Evolutionary conservation across 257 asterid species (phyloP), one percentile per base, ranked within the genome.

Genomic region (Ocimum tenuiflorum): DNA sequence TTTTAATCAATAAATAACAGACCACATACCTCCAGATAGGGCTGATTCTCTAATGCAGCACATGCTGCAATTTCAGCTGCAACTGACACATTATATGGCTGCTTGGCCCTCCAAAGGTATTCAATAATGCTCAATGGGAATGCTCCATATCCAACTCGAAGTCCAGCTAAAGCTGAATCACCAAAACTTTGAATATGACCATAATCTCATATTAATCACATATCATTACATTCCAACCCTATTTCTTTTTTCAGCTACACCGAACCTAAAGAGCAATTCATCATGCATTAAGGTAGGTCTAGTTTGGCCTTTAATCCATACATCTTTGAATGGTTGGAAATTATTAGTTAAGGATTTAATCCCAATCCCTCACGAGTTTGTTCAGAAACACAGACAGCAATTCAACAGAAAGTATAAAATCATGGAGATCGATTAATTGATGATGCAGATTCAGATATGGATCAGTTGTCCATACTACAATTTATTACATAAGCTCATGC

Each of bases 11-110:
- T 43, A 10, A 69, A 41, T 2, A 24, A 11, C 24, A 13, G 6
- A 56, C 8, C 3, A 24, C 29, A 68, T 77, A 89, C 99, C 95
- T 94, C 99, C 35, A 90, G 85, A 83, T 94, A 94, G 65, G 45
- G 51, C 29, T 95, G 88, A 80, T 90, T 94, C 79, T 78, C 55
- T 67, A 94, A 63, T 15, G 96, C 99, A 1, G 99, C 97, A 68
- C 99, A 90, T 20, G 99, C 97, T 9, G 97, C 88, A 67, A 94
- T 75, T 82, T 94, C 97, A 45, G 99, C 99, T 50, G 97, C 99
- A 62, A 85, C 99, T 18, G 99, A 94, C 72, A 90, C 96, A 36
- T 94, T 90, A 80, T 94, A 94, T 11, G 97, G 99, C 73, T 94
- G 99, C 75, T 94, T 94, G 53, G 99, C 97, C 76, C 97, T 81